Evolutionary conservation across 2,329 filamentous ascomycete species (phyloP).

Genomic region (Apiospora koreana): DNA sequence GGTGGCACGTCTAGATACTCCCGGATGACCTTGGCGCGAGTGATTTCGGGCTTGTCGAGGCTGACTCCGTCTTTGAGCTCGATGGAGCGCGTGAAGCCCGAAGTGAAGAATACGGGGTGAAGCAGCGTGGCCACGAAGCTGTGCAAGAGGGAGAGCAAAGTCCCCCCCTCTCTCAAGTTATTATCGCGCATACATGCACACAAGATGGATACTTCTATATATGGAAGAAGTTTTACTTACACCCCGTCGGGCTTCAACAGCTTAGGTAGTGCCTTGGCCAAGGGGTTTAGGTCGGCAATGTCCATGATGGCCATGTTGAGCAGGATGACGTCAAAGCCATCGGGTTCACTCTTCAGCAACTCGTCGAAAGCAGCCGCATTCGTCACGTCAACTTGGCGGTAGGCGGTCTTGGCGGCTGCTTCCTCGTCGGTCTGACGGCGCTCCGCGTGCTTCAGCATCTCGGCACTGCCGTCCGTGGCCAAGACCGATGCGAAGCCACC

Average conservation of each 20-base stretch:
- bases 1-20: conserved; percentile 45
- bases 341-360: conserved; percentile 25
- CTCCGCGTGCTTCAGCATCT: conserved; percentile 42
- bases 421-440: conserved; percentile 15
- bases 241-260: conserved; percentile 42
- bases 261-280: conserved; percentile 41
- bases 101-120: conserved; percentile 52
- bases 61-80: conserved; percentile 35
- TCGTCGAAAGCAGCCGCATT: conserved; percentile 30
- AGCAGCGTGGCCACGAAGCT: conserved; percentile 49
- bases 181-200: neutral
- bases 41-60: conserved; percentile 37
- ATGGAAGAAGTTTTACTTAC: conserved; percentile 30
- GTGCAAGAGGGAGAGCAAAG: neutral
- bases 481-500: conserved; percentile 37
- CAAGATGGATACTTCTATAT: no score
- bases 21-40: conserved; percentile 38
- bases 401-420: conserved; percentile 28
- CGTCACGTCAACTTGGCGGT: conserved; percentile 41
- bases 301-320: conserved; percentile 55
- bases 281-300: conserved; percentile 41
- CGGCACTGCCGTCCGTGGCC: conserved; percentile 45
- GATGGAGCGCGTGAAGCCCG: conserved; percentile 39
- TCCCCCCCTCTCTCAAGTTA: neutral
- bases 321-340: conserved; percentile 43